Evolutionary conservation across 352 stramenopile species (phyloP).

Genomic region (Globisporangium uncinulatum): DNA sequence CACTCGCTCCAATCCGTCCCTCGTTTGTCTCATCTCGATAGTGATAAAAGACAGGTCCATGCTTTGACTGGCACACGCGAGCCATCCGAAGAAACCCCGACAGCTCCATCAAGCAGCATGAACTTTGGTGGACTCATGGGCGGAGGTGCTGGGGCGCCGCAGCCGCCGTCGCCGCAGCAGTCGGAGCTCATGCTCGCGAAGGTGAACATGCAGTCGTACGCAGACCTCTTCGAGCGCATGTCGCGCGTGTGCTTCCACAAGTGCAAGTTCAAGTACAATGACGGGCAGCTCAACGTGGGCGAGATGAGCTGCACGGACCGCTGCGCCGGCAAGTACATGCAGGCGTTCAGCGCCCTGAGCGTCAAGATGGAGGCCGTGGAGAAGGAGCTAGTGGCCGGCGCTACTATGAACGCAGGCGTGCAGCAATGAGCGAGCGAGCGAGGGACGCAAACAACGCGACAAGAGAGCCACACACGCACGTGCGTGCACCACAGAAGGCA

Average conservation of each 20-base stretch:
- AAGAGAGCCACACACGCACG: neutral
- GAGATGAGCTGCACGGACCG: conserved; percentile 98
- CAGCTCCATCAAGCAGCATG: conserved; percentile 24
- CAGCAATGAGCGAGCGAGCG: conserved; percentile 18
- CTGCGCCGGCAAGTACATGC: conserved; percentile 97
- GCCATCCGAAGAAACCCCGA: neutral
- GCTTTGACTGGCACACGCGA: neutral
- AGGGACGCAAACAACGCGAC: conserved; percentile 1
- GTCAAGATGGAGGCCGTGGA: conserved; percentile 95
- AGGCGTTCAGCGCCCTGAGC: conserved; percentile 93
- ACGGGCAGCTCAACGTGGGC: conserved; percentile 95
- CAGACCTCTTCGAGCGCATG: conserved; percentile 89
- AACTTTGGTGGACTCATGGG: conserved; percentile 79
- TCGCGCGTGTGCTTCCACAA: conserved; percentile 92
- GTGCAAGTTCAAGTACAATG: conserved; percentile 94
- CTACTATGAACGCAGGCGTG: conserved; percentile 35
- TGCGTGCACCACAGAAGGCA: neutral
- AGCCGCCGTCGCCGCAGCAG: conserved; percentile 58
- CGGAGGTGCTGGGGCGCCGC: conserved; percentile 32
- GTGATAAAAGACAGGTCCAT: neutral
- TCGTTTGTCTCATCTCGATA: neutral
- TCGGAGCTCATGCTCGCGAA: conserved; percentile 87
- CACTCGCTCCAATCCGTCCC: too few species aligned
- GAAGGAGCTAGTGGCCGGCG: conserved; percentile 86
- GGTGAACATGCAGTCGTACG: conserved; percentile 89